A percentile compares a stretch with the other conserved stretches of the same genome.
phyloP scores from a whole-genome alignment of 106 monocot species.

The Vanilla planifolia region DNA sequence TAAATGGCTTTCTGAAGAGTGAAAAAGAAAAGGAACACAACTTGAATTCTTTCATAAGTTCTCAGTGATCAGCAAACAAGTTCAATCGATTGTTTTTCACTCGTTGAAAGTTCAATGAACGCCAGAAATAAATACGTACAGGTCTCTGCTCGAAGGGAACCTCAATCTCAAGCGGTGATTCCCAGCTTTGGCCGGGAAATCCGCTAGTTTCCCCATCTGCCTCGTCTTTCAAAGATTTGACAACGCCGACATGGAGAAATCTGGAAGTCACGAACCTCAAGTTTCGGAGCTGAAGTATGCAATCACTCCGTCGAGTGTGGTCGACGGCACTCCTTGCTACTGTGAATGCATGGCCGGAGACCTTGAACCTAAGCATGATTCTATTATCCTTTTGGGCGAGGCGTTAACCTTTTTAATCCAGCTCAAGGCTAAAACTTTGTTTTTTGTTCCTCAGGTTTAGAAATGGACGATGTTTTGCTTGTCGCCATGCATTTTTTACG shows the following conservation, averaged over 20 bases:
- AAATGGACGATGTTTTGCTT: slow-evolving; percentile 2
- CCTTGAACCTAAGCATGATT: slow-evolving; percentile 38
- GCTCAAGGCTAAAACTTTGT: too few species aligned
- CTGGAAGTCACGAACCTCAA: slow-evolving; percentile 4
- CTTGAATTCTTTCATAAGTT: neutral
- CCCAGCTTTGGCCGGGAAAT: slow-evolving; percentile 64
- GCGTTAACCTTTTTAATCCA: neutral
- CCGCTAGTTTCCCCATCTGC: slow-evolving; percentile 45
- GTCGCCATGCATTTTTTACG: slow-evolving; percentile 40
- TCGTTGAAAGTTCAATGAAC: too few species aligned
- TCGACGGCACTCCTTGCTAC: neutral
- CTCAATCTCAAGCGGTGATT: slow-evolving; percentile 75
- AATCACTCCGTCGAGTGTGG: neutral
- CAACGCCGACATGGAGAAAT: slow-evolving; percentile 8
- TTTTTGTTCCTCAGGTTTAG: too few species aligned
- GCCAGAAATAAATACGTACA: too few species aligned
- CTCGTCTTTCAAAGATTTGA: slow-evolving; percentile 58
- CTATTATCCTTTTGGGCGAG: neutral
- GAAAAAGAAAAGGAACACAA: neutral
- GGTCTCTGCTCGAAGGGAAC: slow-evolving; percentile 92
- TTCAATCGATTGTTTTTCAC: too few species aligned
- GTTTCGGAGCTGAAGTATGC: slow-evolving; percentile 1
- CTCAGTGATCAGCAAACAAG: too few species aligned
- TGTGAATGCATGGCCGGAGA: slow-evolving; percentile 12
- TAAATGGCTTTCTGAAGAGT: neutral